Percentiles rank a stretch among this genome's conserved stretches.
Evolutionary conservation across 2,329 filamentous ascomycete genomes (phyloP).

Genomic region (Penicillium sp.): DNA sequence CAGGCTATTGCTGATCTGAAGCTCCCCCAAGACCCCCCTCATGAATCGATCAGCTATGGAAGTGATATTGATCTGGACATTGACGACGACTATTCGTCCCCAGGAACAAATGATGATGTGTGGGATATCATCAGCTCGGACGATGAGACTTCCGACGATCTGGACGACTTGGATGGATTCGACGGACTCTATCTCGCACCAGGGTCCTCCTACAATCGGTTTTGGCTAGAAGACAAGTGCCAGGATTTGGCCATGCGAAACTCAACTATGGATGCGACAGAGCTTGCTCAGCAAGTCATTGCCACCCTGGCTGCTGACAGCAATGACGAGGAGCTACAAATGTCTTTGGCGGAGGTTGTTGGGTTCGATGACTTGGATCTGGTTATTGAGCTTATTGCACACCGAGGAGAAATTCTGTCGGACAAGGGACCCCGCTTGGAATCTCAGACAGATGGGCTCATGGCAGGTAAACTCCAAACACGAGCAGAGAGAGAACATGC

Average conservation of each 20-base stretch:
- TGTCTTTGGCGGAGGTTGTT: slow-evolving; percentile 81
- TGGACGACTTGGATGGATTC: slow-evolving; percentile 55
- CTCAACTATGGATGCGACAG: slow-evolving; percentile 64
- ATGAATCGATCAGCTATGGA: slow-evolving; percentile 49
- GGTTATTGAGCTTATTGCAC: slow-evolving; percentile 82
- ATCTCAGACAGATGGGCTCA: slow-evolving; percentile 45
- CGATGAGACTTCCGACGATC: slow-evolving; percentile 65
- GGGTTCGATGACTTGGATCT: slow-evolving; percentile 94
- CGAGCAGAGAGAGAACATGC: slow-evolving; percentile 75
- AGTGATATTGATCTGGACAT: slow-evolving; percentile 57
- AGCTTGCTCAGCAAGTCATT: slow-evolving; percentile 75
- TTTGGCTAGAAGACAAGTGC: slow-evolving; percentile 74
- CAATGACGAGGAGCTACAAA: slow-evolving; percentile 85
- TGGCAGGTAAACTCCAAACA: slow-evolving; percentile 64
- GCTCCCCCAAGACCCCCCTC: slow-evolving; percentile 51
- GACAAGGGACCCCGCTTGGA: slow-evolving; percentile 31
- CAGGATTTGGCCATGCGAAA: slow-evolving; percentile 62
- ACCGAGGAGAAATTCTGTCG: slow-evolving; percentile 67
- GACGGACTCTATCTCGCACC: slow-evolving; percentile 40
- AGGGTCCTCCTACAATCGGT: slow-evolving; percentile 51
- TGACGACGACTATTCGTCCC: slow-evolving; percentile 62
- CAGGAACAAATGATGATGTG: slow-evolving; percentile 71
- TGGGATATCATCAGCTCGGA: slow-evolving; percentile 87
- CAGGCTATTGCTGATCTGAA: slow-evolving; percentile 74
- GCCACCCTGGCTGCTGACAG: slow-evolving; percentile 69